Conservation (phyloP, 2,329 filamentous ascomycete species). For the Stemphylium beticola region DNA sequence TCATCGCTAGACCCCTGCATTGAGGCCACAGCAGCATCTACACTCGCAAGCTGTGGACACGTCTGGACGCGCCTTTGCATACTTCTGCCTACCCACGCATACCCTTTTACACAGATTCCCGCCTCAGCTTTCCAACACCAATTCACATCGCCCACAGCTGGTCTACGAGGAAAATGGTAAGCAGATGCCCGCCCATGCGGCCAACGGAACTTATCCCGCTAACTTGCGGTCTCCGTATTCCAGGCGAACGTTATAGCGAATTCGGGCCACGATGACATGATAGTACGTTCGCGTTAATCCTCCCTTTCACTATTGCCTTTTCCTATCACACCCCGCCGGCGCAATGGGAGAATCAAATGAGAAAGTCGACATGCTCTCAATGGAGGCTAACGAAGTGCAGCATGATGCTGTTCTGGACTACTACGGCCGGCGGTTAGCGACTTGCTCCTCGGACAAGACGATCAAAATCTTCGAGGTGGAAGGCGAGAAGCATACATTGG, state of each 20-base stretch:
- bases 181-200: slow-evolving; percentile 15
- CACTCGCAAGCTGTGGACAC: slow-evolving; percentile 35
- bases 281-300: slow-evolving; percentile 70
- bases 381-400: slow-evolving; percentile 57
- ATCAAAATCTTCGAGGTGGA: slow-evolving; percentile 99
- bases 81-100: slow-evolving; percentile 16
- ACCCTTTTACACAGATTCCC: slow-evolving; percentile 2
- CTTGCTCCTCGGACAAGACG: slow-evolving; percentile 96
- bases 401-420: slow-evolving; percentile 99
- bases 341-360: slow-evolving; percentile 8
- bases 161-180: slow-evolving; percentile 35
- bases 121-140: not conserved
- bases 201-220: slow-evolving; percentile 38
- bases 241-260: slow-evolving; percentile 82
- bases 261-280: slow-evolving; percentile 98
- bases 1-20: slow-evolving; percentile 39
- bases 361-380: slow-evolving; percentile 35
- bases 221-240: slow-evolving; percentile 34
- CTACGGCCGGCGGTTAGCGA: slow-evolving; percentile 94
- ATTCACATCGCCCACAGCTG: not conserved
- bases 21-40: slow-evolving; percentile 40
- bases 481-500: slow-evolving; percentile 84
- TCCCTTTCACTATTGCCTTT: not conserved
- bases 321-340: slow-evolving; percentile 7
- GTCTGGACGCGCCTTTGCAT: slow-evolving; percentile 17